phyloP scores from a whole-genome alignment of 2,329 filamentous ascomycete genomes.

The Fulvia fulva region DNA sequence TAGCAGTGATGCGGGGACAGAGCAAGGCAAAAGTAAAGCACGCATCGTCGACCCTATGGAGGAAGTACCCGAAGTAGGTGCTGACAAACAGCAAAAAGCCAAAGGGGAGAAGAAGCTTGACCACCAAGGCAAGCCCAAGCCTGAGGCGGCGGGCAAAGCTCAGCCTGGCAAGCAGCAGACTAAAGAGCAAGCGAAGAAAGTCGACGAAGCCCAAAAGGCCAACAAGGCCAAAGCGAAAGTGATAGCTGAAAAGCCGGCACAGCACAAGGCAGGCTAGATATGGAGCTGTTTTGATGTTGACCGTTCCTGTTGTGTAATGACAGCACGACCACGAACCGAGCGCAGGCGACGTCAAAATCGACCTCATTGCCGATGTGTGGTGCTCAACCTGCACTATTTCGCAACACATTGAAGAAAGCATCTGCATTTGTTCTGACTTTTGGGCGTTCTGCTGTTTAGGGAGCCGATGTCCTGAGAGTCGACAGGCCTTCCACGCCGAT shows the following conservation, averaged over 20 bases:
- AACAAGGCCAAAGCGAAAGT: constrained; percentile 1
- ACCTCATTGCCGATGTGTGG: not conserved
- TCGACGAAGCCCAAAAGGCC: not conserved
- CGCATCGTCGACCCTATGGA: constrained; percentile 11
- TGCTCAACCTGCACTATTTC: not conserved
- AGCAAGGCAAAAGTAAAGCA: constrained; percentile 6
- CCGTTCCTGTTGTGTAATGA: not conserved
- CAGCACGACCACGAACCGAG: not conserved
- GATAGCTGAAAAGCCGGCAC: not conserved
- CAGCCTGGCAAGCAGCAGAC: constrained; percentile 5
- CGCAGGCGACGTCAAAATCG: not conserved
- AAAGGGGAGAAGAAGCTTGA: not conserved
- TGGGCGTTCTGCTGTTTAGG: constrained; percentile 15
- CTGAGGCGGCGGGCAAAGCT: constrained; percentile 4
- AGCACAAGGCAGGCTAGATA: constrained; percentile 6
- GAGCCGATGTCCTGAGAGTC: constrained; percentile 10
- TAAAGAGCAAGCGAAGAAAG: constrained; percentile 2
- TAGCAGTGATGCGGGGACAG: constrained; percentile 8
- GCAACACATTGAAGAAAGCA: not conserved
- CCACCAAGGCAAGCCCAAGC: constrained; percentile 8
- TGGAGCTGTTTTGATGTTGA: not conserved
- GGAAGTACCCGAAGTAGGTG: constrained; percentile 18
- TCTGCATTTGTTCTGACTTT: constrained; percentile 12
- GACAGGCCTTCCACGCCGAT: not conserved
- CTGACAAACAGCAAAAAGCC: not conserved